Evolutionary conservation across 2,329 filamentous ascomycete genomes (phyloP).

Genomic region (Ophiostoma triangulosporum): DNA sequence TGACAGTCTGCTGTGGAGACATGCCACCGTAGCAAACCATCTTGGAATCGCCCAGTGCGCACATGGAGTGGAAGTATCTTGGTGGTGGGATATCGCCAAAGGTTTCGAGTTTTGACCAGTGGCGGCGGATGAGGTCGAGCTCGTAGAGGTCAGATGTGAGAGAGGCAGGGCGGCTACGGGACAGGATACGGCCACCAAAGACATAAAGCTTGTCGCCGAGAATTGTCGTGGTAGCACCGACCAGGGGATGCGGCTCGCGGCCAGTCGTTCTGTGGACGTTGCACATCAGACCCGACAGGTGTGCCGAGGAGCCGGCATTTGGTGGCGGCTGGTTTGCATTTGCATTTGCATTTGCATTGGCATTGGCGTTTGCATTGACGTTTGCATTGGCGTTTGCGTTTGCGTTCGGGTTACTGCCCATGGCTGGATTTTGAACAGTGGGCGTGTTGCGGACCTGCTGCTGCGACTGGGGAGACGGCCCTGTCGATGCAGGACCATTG

Average conservation of each 20-base stretch:
- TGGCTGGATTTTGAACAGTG: slow-evolving; percentile 19
- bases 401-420: slow-evolving; percentile 23
- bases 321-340: slow-evolving; percentile 13
- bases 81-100: slow-evolving; percentile 77
- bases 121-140: slow-evolving; percentile 74
- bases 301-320: slow-evolving; percentile 34
- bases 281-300: slow-evolving; percentile 54
- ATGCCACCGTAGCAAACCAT: slow-evolving; percentile 97
- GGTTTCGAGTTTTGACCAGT: slow-evolving; percentile 85
- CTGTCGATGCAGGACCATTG: slow-evolving; percentile 40
- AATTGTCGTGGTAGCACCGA: slow-evolving; percentile 90
- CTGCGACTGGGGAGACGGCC: slow-evolving; percentile 38
- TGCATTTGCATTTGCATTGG: too few species aligned
- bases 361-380: too few species aligned
- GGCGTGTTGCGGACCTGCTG: slow-evolving; percentile 22
- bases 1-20: slow-evolving; percentile 57
- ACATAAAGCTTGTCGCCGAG: slow-evolving; percentile 93
- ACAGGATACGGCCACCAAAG: slow-evolving; percentile 82
- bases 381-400: too few species aligned
- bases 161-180: slow-evolving; percentile 63
- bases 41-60: slow-evolving; percentile 84
- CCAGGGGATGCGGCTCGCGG: slow-evolving; percentile 76
- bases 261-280: slow-evolving; percentile 78
- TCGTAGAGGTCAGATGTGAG: slow-evolving; percentile 89
- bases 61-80: slow-evolving; percentile 95